phyloP scores from a whole-genome alignment of 2,329 filamentous ascomycete genomes.

The Stachybotrys chartarum region DNA sequence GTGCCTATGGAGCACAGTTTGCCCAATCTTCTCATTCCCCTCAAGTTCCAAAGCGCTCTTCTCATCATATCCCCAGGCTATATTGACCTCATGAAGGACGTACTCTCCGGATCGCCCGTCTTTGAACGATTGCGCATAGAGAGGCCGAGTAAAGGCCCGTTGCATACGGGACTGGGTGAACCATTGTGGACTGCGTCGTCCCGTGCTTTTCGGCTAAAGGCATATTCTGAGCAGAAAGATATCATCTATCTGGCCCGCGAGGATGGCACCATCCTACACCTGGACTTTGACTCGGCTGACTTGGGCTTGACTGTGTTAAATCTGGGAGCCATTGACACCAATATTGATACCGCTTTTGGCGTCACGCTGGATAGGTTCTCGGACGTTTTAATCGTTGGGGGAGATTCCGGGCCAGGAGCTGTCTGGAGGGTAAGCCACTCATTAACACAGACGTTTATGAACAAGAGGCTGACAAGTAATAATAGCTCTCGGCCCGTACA shows the following conservation, averaged over 20 bases:
- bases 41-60: conserved; percentile 65
- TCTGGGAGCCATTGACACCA: conserved; percentile 60
- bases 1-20: conserved; percentile 47
- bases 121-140: conserved; percentile 38
- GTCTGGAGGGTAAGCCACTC: conserved; percentile 57
- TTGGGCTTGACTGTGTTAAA: conserved; percentile 47
- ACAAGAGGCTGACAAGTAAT: neutral
- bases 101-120: conserved; percentile 42
- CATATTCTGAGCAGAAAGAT: conserved; percentile 59
- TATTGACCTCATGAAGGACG: conserved; percentile 49
- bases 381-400: conserved; percentile 75
- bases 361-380: conserved; percentile 60
- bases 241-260: conserved; percentile 82
- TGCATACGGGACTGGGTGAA: conserved; percentile 36
- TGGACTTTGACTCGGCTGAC: conserved; percentile 57
- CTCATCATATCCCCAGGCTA: conserved; percentile 56
- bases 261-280: conserved; percentile 71
- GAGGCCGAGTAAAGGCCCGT: conserved; percentile 30
- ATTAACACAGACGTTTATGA: neutral
- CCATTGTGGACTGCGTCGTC: conserved; percentile 83
- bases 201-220: conserved; percentile 60
- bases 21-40: conserved; percentile 64
- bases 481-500: conserved; percentile 47
- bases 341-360: conserved; percentile 76
- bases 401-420: conserved; percentile 70